Evolutionary conservation across 345 rosid genomes (phyloP).

Genomic region (Corchorus olitorius): DNA sequence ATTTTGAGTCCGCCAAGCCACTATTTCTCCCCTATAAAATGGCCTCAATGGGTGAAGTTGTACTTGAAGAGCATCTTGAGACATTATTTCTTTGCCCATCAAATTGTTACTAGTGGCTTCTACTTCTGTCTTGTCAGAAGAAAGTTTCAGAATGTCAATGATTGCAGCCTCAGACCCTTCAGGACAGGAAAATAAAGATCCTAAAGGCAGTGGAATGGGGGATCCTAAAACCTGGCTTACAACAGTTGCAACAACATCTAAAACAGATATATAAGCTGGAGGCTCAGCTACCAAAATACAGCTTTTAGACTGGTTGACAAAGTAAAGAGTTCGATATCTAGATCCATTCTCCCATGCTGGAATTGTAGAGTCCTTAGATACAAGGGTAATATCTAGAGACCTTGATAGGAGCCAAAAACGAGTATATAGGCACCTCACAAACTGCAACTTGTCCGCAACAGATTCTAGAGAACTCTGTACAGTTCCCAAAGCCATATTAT

Average conservation of each 20-base stretch:
- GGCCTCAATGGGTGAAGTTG: constrained; percentile 94
- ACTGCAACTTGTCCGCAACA: constrained; percentile 68
- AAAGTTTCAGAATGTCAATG: constrained; percentile 54
- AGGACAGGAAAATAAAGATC: constrained; percentile 74
- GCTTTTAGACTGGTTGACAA: constrained; percentile 51
- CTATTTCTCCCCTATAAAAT: constrained; percentile 88
- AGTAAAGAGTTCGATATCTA: constrained; percentile 67
- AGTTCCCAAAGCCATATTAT: constrained; percentile 43
- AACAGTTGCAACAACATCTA: constrained; percentile 75
- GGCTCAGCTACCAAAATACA: constrained; percentile 81
- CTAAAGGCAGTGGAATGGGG: constrained; percentile 68
- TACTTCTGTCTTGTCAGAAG: constrained; percentile 53
- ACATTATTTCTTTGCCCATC: constrained; percentile 73
- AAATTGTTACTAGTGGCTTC: constrained; percentile 43
- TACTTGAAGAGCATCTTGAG: constrained; percentile 82
- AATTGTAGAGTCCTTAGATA: constrained; percentile 54
- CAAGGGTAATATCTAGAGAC: constrained; percentile 59
- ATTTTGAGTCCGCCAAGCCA: constrained; percentile 79
- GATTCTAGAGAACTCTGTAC: constrained; percentile 52
- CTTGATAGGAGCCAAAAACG: constrained; percentile 74
- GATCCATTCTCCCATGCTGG: constrained; percentile 67
- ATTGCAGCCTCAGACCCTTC: constrained; percentile 74
- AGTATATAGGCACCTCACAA: constrained; percentile 67
- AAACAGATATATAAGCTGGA: constrained; percentile 66
- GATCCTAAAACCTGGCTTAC: constrained; percentile 82